A percentile compares a stretch with the other conserved stretches of the same genome.
Conservation (phyloP, 306 rosid species). For the Cucurbita maxima region DNA sequence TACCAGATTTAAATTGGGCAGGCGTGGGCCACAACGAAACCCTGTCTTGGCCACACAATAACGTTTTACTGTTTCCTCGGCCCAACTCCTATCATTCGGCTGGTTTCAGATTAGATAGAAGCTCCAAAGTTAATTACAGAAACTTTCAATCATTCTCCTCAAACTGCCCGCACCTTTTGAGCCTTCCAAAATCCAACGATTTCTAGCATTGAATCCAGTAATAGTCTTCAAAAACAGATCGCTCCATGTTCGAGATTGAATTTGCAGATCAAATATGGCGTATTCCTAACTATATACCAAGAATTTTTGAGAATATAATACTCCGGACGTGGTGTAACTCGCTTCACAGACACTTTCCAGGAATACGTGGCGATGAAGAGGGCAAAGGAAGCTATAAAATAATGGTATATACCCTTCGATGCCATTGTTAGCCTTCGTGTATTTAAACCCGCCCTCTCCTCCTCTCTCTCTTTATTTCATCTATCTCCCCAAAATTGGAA, state of each 20-base stretch:
- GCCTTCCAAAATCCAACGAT: too few species aligned
- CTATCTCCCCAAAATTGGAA: not conserved
- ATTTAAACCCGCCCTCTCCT: not conserved
- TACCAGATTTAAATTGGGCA: not conserved
- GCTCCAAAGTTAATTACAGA: too few species aligned
- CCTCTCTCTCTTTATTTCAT: not conserved
- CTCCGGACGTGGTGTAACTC: too few species aligned
- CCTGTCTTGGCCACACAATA: not conserved
- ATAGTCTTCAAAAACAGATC: too few species aligned
- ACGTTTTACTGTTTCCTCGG: not conserved
- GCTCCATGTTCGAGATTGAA: too few species aligned
- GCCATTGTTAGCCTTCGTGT: not conserved
- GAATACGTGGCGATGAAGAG: not conserved
- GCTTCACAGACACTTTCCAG: not conserved
- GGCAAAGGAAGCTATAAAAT: not conserved
- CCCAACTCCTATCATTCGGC: not conserved
- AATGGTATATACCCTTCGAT: not conserved
- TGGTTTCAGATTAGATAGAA: too few species aligned
- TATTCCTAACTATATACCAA: too few species aligned
- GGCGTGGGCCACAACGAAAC: not conserved
- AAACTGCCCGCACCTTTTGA: too few species aligned
- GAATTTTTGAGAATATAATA: too few species aligned
- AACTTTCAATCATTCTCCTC: too few species aligned
- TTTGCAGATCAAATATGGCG: too few species aligned
- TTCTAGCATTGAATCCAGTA: too few species aligned